phyloP scores from a whole-genome alignment of 164 flowering plant species.

The Tetrastigma voinierianum region DNA sequence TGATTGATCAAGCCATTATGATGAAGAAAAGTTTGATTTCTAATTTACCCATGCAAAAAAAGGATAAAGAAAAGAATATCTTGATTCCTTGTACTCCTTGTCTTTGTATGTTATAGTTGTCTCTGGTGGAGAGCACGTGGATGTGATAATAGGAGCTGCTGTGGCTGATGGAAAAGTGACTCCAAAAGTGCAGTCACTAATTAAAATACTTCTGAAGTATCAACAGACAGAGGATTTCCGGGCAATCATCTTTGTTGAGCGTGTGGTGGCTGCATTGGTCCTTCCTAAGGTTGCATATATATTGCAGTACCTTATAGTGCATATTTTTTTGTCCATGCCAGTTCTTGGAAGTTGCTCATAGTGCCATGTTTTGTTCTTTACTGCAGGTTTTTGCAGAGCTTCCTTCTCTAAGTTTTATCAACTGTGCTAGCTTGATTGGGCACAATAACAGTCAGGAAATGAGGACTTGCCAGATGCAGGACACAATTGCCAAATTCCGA shows the following conservation, averaged over 20 bases:
- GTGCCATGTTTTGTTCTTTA: constrained; percentile 3
- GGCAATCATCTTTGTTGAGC: constrained; percentile 97
- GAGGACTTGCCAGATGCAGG: constrained; percentile 96
- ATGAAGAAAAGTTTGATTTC: no score
- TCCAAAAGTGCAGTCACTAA: constrained; percentile 93
- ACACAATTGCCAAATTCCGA: constrained; percentile 82
- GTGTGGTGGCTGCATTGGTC: constrained; percentile 95
- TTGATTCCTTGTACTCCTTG: neutral
- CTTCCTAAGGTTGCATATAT: constrained; percentile 83
- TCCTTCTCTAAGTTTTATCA: constrained; percentile 84
- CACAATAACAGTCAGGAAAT: constrained; percentile 98
- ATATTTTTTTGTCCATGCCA: neutral
- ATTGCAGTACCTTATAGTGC: no score
- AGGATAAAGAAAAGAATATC: no score
- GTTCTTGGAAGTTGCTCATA: constrained; percentile 2
- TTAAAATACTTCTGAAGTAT: constrained; percentile 86
- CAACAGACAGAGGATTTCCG: constrained; percentile 94
- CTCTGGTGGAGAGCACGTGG: constrained; percentile 99
- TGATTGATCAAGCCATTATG: no score
- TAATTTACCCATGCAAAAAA: no score
- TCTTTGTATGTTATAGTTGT: constrained; percentile 46
- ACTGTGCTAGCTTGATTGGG: constrained; percentile 94
- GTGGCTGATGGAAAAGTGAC: constrained; percentile 99
- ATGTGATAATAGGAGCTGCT: constrained; percentile 92
- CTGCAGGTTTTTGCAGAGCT: constrained; percentile 92